phyloP scores from a whole-genome alignment of 768 basidiomycete species.

The Chalciporus chontae region DNA sequence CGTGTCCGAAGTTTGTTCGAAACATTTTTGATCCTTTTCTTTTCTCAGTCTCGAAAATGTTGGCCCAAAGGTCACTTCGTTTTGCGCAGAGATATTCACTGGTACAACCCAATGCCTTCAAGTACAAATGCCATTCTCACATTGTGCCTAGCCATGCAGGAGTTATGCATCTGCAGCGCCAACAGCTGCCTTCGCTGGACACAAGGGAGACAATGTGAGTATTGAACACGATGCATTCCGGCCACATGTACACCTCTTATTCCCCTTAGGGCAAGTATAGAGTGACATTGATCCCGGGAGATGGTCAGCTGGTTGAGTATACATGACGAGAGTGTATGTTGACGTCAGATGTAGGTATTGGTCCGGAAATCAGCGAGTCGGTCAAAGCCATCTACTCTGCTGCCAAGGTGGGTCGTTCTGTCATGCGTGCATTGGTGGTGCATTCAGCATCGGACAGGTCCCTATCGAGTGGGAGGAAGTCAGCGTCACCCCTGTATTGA shows the following conservation, averaged over 20 bases:
- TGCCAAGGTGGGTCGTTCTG: constrained; percentile 57
- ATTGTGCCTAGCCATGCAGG: constrained; percentile 45
- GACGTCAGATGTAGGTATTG: constrained; percentile 68
- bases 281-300: constrained; percentile 95
- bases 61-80: constrained; percentile 55
- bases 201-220: constrained; percentile 83
- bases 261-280: constrained; percentile 83
- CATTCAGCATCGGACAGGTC: constrained; percentile 52
- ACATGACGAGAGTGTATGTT: constrained; percentile 7
- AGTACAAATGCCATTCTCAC: constrained; percentile 8
- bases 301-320: constrained; percentile 52
- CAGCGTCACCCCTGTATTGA: constrained; percentile 89
- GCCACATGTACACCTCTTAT: constrained; percentile 2
- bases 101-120: constrained; percentile 32
- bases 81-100: constrained; percentile 48
- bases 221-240: background rate
- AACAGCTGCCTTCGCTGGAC: constrained; percentile 85
- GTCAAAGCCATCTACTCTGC: constrained; percentile 91
- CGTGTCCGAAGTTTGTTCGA: constrained; percentile 11
- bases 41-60: constrained; percentile 43
- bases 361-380: constrained; percentile 96
- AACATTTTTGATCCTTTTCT: constrained; percentile 16
- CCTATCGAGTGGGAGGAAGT: constrained; percentile 99
- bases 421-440: constrained; percentile 3
- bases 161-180: constrained; percentile 69